A percentile compares a stretch with the other conserved stretches of the same genome.
phyloP scores from a whole-genome alignment of 129 eudicot genomes.

The Silybum marianum region DNA sequence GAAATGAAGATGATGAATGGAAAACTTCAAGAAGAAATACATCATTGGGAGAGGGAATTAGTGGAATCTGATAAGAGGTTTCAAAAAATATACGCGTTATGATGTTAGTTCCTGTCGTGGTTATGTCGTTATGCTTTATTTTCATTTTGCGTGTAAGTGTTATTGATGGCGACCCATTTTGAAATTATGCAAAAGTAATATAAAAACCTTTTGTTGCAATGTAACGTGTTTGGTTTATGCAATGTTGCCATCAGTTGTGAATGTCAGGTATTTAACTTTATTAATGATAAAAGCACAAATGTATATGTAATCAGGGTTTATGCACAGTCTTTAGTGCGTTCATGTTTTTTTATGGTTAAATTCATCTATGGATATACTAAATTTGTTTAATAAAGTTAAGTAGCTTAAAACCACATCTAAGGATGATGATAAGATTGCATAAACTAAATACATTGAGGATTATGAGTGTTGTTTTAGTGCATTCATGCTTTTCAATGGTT shows the following conservation, averaged over 20 bases:
- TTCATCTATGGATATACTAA: not conserved
- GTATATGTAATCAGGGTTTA: not conserved
- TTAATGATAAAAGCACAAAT: not conserved
- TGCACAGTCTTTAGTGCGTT: not conserved
- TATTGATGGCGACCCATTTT: not conserved
- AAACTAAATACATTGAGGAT: not conserved
- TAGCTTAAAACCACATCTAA: not conserved
- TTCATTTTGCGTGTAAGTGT: not conserved
- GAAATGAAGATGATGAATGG: not conserved
- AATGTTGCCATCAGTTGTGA: not conserved
- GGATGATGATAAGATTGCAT: not conserved
- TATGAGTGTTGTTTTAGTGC: slow-evolving; percentile 1
- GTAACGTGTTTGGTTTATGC: not conserved
- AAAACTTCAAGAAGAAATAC: not conserved
- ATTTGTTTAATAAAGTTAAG: not conserved
- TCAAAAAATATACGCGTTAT: not conserved
- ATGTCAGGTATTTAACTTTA: not conserved
- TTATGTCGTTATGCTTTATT: not conserved
- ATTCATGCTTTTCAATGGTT: not conserved
- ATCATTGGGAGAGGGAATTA: not conserved
- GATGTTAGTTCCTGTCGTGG: not conserved
- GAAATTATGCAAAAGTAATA: not conserved
- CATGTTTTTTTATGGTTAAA: not conserved
- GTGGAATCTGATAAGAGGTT: not conserved
- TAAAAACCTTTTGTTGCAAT: not conserved